A percentile compares a stretch with the other conserved stretches of the same genome.
phyloP scores from a whole-genome alignment of 805 yeast species.

The Ogataea methylovora region DNA sequence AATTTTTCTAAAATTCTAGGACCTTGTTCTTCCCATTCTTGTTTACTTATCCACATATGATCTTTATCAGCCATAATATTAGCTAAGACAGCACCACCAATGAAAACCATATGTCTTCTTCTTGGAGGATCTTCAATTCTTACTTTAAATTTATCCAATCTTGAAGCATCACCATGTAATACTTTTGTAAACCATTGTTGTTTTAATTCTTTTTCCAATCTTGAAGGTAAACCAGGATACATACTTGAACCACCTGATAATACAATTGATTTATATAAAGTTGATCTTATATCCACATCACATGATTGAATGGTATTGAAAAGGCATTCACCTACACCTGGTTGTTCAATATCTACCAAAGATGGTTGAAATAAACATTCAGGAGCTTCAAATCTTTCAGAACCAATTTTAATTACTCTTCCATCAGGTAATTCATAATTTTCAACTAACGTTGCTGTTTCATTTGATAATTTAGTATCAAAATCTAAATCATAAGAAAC shows the following conservation, averaged over 20 bases:
- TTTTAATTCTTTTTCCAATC: slow-evolving; percentile 92
- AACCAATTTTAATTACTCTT: slow-evolving; percentile 85
- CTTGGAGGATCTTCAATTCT: slow-evolving; percentile 98
- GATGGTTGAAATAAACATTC: slow-evolving; percentile 96
- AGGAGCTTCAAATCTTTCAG: slow-evolving; percentile 94
- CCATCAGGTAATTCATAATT: slow-evolving; percentile 95
- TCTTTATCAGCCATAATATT: slow-evolving; percentile 97
- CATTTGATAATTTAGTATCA: slow-evolving; percentile 80
- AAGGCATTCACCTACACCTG: slow-evolving; percentile 89
- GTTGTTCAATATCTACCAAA: slow-evolving; percentile 92
- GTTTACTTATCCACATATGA: slow-evolving; percentile 94
- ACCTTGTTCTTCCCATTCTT: slow-evolving; percentile 98
- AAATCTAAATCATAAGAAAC: slow-evolving; percentile 90
- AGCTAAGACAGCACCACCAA: slow-evolving; percentile 97
- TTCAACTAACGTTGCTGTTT: slow-evolving; percentile 93
- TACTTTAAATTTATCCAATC: slow-evolving; percentile 88
- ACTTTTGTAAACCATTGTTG: slow-evolving; percentile 93
- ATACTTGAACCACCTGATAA: slow-evolving; percentile 96
- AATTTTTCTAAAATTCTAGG: slow-evolving; percentile 76
- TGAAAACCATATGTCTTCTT: slow-evolving; percentile 97
- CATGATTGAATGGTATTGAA: slow-evolving; percentile 93
- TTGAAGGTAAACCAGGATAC: slow-evolving; percentile 97
- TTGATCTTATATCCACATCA: slow-evolving; percentile 85
- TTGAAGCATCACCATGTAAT: slow-evolving; percentile 75
- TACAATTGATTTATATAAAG: slow-evolving; percentile 86